Conservation (phyloP, 2,329 filamentous ascomycete genomes). For the Alternaria panax region DNA sequence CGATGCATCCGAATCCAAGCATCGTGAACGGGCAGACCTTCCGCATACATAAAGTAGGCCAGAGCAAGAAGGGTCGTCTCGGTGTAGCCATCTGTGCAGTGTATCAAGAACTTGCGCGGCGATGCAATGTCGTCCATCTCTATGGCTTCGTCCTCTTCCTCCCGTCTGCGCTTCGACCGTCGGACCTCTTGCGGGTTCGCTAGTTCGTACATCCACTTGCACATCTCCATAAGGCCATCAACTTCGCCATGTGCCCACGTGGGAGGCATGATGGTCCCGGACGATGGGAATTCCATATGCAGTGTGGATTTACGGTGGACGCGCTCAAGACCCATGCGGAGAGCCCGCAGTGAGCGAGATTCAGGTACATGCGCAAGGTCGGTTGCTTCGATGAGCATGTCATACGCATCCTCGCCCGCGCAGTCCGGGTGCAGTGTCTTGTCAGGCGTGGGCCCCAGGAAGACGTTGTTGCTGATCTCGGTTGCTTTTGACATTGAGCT, state of each 20-base stretch:
- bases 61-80: constrained; percentile 89
- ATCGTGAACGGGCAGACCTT: constrained; percentile 78
- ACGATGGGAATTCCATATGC: constrained; percentile 85
- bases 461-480: constrained; percentile 89
- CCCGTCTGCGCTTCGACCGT: constrained; percentile 54
- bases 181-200: constrained; percentile 67
- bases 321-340: constrained; percentile 61
- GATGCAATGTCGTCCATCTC: constrained; percentile 56
- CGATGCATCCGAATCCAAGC: constrained; percentile 89
- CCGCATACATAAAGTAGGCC: constrained; percentile 92
- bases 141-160: constrained; percentile 62
- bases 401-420: constrained; percentile 67
- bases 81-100: constrained; percentile 95
- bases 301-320: constrained; percentile 57
- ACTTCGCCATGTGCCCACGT: constrained; percentile 84
- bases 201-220: constrained; percentile 87
- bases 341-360: constrained; percentile 69
- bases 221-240: constrained; percentile 83
- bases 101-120: constrained; percentile 78
- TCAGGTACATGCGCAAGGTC: constrained; percentile 82
- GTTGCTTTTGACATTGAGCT: constrained; percentile 88
- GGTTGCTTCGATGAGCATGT: constrained; percentile 86
- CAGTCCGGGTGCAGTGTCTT: constrained; percentile 57
- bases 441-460: constrained; percentile 86
- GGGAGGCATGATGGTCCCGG: constrained; percentile 87